phyloP scores from a whole-genome alignment of 2,329 filamentous ascomycete species.

The Fusarium longipes region DNA sequence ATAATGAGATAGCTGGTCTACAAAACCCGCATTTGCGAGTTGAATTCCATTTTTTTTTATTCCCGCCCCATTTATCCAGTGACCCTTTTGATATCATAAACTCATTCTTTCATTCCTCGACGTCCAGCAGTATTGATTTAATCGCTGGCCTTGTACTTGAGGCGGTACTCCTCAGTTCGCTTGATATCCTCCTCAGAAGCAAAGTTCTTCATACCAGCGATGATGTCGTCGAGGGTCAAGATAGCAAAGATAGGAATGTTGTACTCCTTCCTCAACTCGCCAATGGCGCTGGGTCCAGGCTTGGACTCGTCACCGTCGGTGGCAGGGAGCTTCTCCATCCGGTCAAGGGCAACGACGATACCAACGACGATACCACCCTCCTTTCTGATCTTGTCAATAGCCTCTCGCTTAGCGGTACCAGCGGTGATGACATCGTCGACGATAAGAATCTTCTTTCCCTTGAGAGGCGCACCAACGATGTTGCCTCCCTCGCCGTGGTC shows the following conservation, averaged over 20 bases:
- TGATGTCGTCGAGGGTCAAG: conserved; percentile 85
- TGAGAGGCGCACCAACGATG: conserved; percentile 88
- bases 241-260: conserved; percentile 86
- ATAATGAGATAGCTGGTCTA: conserved; percentile 42
- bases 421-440: conserved; percentile 98
- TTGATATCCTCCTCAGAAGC: conserved; percentile 71
- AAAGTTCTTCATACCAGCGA: conserved; percentile 72
- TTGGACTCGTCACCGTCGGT: conserved; percentile 73
- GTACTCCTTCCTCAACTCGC: conserved; percentile 84
- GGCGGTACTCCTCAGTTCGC: conserved; percentile 79
- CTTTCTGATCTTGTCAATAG: conserved; percentile 86
- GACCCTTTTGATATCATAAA: conserved; percentile 23
- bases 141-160: conserved; percentile 71
- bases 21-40: conserved; percentile 18
- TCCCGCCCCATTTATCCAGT: conserved; percentile 16
- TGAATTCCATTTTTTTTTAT: conserved; percentile 4
- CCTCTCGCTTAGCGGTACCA: conserved; percentile 92
- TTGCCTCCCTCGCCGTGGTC: conserved; percentile 94
- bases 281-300: conserved; percentile 82
- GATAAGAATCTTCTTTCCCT: conserved; percentile 87
- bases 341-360: conserved; percentile 88
- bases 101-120: conserved; percentile 1
- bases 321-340: conserved; percentile 82
- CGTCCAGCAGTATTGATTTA: conserved; percentile 44
- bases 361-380: conserved; percentile 88